Evolutionary conservation across 345 rosid genomes (phyloP).

Genomic region (Trapa bicornis): DNA sequence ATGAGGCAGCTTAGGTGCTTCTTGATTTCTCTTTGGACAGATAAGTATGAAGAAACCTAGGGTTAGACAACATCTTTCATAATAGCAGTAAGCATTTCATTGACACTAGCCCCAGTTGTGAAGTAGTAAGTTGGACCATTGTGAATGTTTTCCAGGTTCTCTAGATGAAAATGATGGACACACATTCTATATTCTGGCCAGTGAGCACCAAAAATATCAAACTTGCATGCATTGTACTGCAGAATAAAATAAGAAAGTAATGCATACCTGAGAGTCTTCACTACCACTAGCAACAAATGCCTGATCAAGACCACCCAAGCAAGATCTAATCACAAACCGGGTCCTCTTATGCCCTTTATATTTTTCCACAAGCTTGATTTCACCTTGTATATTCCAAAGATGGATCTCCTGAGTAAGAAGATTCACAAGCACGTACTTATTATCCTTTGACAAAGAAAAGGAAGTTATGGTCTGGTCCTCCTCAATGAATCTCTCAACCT

Average conservation of each 20-base stretch:
- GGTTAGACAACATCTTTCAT: too few relatives aligned
- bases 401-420: constrained; percentile 55
- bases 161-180: not conserved
- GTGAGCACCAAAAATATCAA: not conserved
- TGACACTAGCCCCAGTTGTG: too few relatives aligned
- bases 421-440: constrained; percentile 40
- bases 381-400: constrained; percentile 39
- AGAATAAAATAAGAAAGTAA: not conserved
- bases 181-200: not conserved
- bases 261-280: constrained; percentile 72
- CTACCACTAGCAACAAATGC: constrained; percentile 67
- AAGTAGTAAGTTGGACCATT: not conserved
- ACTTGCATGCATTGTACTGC: not conserved
- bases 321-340: constrained; percentile 53
- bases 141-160: not conserved
- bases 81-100: too few relatives aligned
- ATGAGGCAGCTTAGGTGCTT: too few relatives aligned
- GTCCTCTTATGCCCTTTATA: constrained; percentile 47
- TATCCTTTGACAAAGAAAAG: constrained; percentile 47
- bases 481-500: constrained; percentile 33
- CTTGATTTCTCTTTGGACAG: too few relatives aligned
- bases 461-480: constrained; percentile 47
- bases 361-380: constrained; percentile 31
- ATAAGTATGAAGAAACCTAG: too few relatives aligned
- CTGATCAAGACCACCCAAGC: constrained; percentile 58